Base-by-base conservation (phyloP, 1,139 yeast species). In the Sugiyamaella sp. region DNA sequence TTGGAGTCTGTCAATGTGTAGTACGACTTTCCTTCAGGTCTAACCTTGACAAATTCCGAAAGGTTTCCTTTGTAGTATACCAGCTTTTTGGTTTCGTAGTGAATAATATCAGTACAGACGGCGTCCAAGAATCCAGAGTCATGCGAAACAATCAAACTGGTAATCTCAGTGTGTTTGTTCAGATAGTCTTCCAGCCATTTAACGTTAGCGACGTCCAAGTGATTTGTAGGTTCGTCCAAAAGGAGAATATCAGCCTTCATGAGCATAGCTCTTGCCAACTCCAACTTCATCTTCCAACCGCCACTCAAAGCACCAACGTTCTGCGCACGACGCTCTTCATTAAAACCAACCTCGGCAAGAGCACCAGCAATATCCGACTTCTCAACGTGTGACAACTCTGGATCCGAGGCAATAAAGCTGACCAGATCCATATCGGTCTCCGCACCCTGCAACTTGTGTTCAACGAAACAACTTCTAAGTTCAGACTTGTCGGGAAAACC, bases 211-310 rank as follows among this genome's bases (percentile, higher is more conserved):
- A 89, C 97, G 77, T 93, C 99, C 81, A 93, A 84, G 76, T 93
- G 99, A 78, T 93, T 93, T 62, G 99, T 93, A 72, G 99, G 99
- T 82, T 93, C 99, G 74, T 93, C 99, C 70, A 93, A 80, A 65
- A 93, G 77, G 64, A 93, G 80, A 52, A 93, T 91, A 74, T 93
- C 99, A 33, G 99, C 99, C 74, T 86, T 89, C 91, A 90, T 89
- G 66, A 93, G 79, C 96, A 93, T 91, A 47, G 99, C 99, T 77
- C 98, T 86, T 17, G 99, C 99, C 68, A 93, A 80, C 73, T 91
- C 99, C 62, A 93, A 81, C 77, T 93, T 93, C 99, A 93, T 93
- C 75, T 93, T 93, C 97, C 97, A 90, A 71, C 99, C 99, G 73
- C 99, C 99, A 55, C 97, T 89, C 60, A 93, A 78, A 1, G 98